A percentile compares a stretch with the other conserved stretches of the same genome.
Evolutionary conservation across 495 filamentous ascomycete species (phyloP).

Genomic region (Penicillium ucsense): DNA sequence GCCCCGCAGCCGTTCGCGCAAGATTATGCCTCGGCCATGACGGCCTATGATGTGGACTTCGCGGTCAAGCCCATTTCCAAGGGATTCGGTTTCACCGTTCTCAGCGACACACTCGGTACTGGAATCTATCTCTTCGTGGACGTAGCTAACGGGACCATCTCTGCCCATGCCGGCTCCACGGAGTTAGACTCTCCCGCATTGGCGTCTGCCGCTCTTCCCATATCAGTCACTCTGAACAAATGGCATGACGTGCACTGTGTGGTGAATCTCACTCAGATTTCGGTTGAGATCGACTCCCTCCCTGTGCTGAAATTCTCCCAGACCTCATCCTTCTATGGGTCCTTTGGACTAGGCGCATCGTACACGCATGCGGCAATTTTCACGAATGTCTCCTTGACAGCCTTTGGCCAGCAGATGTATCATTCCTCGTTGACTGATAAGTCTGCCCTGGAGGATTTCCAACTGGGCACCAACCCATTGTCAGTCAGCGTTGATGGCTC

Average conservation of each 20-base stretch:
- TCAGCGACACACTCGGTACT: slow-evolving; percentile 8
- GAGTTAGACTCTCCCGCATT: slow-evolving; percentile 2
- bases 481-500: slow-evolving; percentile 13
- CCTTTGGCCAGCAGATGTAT: slow-evolving; percentile 6
- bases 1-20: slow-evolving; percentile 7
- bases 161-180: slow-evolving; percentile 8
- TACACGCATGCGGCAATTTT: slow-evolving; percentile 8
- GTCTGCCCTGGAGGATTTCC: slow-evolving; percentile 8
- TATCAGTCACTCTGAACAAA: not conserved
- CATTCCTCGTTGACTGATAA: slow-evolving; percentile 7
- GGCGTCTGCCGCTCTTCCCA: not conserved
- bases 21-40: slow-evolving; percentile 3
- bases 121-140: slow-evolving; percentile 13
- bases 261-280: slow-evolving; percentile 8
- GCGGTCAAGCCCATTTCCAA: slow-evolving; percentile 3
- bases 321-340: slow-evolving; percentile 8
- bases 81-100: slow-evolving; percentile 13
- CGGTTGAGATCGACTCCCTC: slow-evolving; percentile 4
- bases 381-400: slow-evolving; percentile 8
- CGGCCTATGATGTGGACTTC: slow-evolving; percentile 2
- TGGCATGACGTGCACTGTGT: slow-evolving; percentile 10
- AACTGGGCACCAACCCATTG: slow-evolving; percentile 12
- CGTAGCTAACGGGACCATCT: slow-evolving; percentile 5
- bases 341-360: slow-evolving; percentile 13
- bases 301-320: slow-evolving; percentile 9